Evolutionary conservation across 192 early-diverging fungal species (phyloP).

Genomic region (Entophlyctis helioformis): DNA sequence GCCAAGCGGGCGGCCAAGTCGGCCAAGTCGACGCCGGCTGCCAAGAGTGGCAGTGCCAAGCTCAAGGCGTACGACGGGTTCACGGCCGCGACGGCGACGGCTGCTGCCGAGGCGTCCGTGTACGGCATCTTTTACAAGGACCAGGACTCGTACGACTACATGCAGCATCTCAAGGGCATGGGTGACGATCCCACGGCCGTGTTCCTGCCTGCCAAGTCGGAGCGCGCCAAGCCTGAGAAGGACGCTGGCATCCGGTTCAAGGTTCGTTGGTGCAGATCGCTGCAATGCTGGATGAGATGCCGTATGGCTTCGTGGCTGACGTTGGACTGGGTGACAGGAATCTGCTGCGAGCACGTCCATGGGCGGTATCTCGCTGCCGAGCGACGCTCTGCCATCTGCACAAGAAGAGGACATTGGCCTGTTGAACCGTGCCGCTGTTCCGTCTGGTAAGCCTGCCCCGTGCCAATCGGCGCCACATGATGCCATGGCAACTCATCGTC

Average conservation of each 20-base stretch:
- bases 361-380: conserved; percentile 40
- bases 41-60: too few species aligned
- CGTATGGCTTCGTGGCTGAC: background rate
- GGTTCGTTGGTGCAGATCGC: conserved; percentile 7
- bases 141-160: conserved; percentile 79
- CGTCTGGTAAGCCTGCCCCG: conserved; percentile 59
- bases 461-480: too few species aligned
- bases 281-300: too few species aligned
- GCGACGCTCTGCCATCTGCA: conserved; percentile 60
- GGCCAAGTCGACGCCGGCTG: background rate
- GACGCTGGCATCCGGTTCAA: conserved; percentile 26
- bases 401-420: conserved; percentile 60
- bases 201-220: conserved; percentile 54
- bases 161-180: conserved; percentile 78
- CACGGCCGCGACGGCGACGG: too few species aligned
- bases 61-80: too few species aligned
- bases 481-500: too few species aligned
- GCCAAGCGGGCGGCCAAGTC: background rate
- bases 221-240: conserved; percentile 38
- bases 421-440: conserved; percentile 49
- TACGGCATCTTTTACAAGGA: conserved; percentile 89
- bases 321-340: background rate
- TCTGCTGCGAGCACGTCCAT: background rate
- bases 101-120: conserved; percentile 55
- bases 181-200: conserved; percentile 65